A percentile compares a stretch with the other conserved stretches of the same genome.
phyloP scores from a whole-genome alignment of 2,329 filamentous ascomycete species.

The Alternaria sp. region DNA sequence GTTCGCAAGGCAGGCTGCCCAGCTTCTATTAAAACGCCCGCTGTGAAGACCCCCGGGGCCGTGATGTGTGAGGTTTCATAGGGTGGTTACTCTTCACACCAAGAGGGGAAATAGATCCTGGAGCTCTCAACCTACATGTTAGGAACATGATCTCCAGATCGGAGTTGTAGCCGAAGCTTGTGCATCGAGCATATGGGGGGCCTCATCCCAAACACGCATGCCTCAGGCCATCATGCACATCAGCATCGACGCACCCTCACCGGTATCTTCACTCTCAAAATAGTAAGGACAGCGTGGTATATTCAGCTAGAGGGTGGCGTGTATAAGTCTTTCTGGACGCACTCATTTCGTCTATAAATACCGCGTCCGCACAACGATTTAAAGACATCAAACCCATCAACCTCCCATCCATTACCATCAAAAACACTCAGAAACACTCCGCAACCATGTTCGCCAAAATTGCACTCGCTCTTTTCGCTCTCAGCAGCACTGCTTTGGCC shows the following conservation, averaged over 20 bases:
- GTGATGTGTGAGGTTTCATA: accelerated
- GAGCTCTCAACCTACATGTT: not conserved
- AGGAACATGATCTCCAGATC: not conserved
- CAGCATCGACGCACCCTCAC: not conserved
- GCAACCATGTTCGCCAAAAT: not conserved
- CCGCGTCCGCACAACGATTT: not conserved
- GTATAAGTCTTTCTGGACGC: not conserved
- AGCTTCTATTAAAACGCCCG: not conserved
- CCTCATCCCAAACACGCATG: not conserved
- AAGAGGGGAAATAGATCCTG: accelerated
- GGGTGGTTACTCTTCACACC: not conserved
- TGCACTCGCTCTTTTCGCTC: not conserved
- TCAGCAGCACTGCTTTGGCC: not conserved
- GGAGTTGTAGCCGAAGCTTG: not conserved
- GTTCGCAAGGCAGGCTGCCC: not conserved
- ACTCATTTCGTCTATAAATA: not conserved
- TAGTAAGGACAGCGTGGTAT: not conserved
- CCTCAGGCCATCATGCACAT: not conserved
- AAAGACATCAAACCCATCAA: not conserved
- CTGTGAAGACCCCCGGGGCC: accelerated
- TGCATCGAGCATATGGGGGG: not conserved
- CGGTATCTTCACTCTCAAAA: not conserved
- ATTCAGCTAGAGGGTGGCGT: not conserved
- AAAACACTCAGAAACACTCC: not conserved
- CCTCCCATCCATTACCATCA: not conserved